Base-by-base conservation (phyloP, 2,329 filamentous ascomycete species). In the Diaporthe citriasiana region DNA sequence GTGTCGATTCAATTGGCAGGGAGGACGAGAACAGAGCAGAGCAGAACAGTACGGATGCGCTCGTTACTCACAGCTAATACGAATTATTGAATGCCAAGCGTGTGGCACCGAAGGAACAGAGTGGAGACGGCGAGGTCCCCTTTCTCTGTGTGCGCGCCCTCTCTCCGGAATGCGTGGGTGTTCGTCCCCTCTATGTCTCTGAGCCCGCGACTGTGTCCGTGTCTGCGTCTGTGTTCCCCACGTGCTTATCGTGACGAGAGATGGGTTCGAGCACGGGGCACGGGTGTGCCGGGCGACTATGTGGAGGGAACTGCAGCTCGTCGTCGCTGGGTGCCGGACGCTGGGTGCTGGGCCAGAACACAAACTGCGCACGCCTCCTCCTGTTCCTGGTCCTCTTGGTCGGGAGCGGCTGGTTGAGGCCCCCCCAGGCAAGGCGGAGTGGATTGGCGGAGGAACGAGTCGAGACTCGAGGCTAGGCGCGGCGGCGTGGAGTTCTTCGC, bases 101-200 rank as follows among this genome's bases (percentile, higher is more conserved):
- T 68, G 63, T 68, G 63, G 63, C 63, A 50, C 63, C 15, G 63
- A 68, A 53, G 63, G 45, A 50, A 51, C 45, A 68, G 63, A 40
- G 63, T 68, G 63, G 63, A 68, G 63, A 68, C 63, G 47, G 22
- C 63, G 47, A 68, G 47, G 63, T 68, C 63, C 33, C 63, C 63
- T 68, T 30, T 51, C 63, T 66, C 63, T 66, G 60, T 17, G 45
- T 38, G 45, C 38, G 45, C 45, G 42, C 60, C 13, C 40, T 33
- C 25, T 17, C 33, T 66, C 45, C 10, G 13, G 25, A 17, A 17
- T 45, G 38, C 38, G 22, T 59, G n/a, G 53, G 27, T 8, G 56
- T 59, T 19, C n/a, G n/a, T n/a, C 45, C 22, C n/a, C 6, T n/a
- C 13, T 25, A 9, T 45, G 13, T 1, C 57, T 60, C 38, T 45